phyloP scores from a whole-genome alignment of 805 yeast species.

The Brettanomyces naardenensis region DNA sequence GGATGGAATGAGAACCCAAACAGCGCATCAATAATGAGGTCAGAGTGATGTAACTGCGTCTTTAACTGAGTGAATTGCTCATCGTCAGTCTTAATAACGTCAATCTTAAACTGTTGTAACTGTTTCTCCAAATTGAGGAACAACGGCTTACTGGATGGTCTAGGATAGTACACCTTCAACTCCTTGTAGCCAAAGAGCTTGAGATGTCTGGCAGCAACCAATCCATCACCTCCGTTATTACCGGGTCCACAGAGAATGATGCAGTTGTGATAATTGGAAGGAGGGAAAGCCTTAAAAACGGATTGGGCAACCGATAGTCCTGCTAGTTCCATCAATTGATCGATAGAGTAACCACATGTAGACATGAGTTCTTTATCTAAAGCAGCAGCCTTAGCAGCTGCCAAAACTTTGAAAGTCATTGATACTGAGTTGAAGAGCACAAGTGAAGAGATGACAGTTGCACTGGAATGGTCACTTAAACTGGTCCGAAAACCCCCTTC shows the following conservation, averaged over 20 bases:
- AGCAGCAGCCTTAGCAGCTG: conserved; percentile 57
- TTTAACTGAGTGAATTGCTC: conserved; percentile 12
- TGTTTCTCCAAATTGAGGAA: conserved; percentile 60
- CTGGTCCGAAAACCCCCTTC: no score
- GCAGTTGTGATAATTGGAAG: conserved; percentile 33
- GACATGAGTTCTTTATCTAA: conserved; percentile 87
- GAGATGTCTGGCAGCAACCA: conserved; percentile 91
- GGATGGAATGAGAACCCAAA: conserved; percentile 94
- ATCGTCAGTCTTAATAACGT: conserved; percentile 33
- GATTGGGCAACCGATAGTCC: conserved; percentile 93
- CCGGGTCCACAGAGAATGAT: conserved; percentile 90
- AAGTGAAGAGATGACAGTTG: no score
- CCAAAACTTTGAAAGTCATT: conserved; percentile 32
- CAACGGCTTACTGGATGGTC: conserved; percentile 45
- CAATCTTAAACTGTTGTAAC: conserved; percentile 54
- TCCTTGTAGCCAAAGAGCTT: conserved; percentile 61
- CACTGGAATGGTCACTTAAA: no score
- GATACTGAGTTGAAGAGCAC: no score
- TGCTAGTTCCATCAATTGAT: conserved; percentile 92
- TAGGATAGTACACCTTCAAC: conserved; percentile 79
- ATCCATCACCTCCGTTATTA: conserved; percentile 94
- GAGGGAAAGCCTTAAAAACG: conserved; percentile 61
- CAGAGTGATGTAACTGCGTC: conserved; percentile 26
- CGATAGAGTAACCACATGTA: conserved; percentile 63
- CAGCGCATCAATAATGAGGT: conserved; percentile 66